Percentiles rank a stretch among this genome's conserved stretches.
Conservation (phyloP, 2,329 filamentous ascomycete species). For the Talaromyces islandicus region DNA sequence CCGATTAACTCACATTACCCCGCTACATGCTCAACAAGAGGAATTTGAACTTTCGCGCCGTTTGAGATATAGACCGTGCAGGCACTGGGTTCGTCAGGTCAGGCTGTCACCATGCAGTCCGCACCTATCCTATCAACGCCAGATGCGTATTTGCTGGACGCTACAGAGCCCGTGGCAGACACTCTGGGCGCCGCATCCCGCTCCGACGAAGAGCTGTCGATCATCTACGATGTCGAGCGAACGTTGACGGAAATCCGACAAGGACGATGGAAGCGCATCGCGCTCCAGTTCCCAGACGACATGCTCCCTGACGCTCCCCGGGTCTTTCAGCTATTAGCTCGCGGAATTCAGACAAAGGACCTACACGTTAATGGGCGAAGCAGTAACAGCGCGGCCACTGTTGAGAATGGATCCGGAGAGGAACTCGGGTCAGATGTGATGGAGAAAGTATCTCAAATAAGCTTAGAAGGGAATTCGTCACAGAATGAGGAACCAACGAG, state of each 20-base stretch:
- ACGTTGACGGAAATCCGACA: constrained; percentile 70
- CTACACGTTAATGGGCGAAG: constrained; percentile 1
- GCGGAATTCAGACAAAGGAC: constrained; percentile 39
- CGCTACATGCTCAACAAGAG: not conserved
- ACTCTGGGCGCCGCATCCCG: constrained; percentile 28
- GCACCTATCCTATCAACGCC: constrained; percentile 59
- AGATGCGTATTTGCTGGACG: constrained; percentile 55
- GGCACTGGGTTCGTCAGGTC: not conserved
- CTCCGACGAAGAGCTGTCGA: constrained; percentile 63
- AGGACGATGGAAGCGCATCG: constrained; percentile 68
- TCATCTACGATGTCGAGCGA: constrained; percentile 78
- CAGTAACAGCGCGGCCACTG: not conserved
- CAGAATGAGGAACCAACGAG: constrained; percentile 25
- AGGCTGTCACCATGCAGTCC: constrained; percentile 22
- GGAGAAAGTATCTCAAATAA: constrained; percentile 22
- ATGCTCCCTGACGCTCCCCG: constrained; percentile 83
- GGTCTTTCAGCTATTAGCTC: constrained; percentile 63
- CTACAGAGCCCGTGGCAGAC: constrained; percentile 37
- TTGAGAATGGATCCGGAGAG: not conserved
- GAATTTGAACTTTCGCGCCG: not conserved
- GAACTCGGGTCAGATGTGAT: constrained; percentile 15
- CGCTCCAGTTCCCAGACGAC: constrained; percentile 90
- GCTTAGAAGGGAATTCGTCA: not conserved
- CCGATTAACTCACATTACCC: constrained; percentile 7
- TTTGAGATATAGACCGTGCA: not conserved